Base-by-base conservation (phyloP, 2,329 filamentous ascomycete genomes). In the Claviceps humidiphila region DNA sequence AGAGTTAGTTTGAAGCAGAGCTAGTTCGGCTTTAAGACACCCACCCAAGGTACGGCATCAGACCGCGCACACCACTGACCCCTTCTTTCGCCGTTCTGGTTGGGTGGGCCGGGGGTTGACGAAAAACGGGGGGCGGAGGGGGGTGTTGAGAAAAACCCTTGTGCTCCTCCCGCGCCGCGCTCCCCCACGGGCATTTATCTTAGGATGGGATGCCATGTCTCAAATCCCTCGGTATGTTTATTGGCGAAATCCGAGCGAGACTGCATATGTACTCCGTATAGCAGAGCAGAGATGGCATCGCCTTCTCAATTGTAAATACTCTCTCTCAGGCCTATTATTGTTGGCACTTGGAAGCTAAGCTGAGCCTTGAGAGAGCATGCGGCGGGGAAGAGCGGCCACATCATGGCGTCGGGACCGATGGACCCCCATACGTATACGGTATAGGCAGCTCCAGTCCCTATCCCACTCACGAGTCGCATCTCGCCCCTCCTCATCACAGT, bases 1-100 rank as follows among this genome's bases (percentile, higher is more conserved):
- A 41, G n/a, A 43, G 24, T 52, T 52, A 47, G 43, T 47, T 34
- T 40, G 13, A 49, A 46, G 41, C 51, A 49, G 20, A 46, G 51
- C 51, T 50, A 50, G 51, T 48, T 50, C 40, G 50, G 50, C 26
- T 51, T 40, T 49, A 49, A 30, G 43, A 39, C 30, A 50, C 41
- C 39, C 44, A 52, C 41, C n/a, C 51, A 46, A 49, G 46, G 47
- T 37, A 43, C 45, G 6, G 26, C 17, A 38, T 26, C 42, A 47
- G 50, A 51, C 37, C 38, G 45, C 30, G 20, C 45, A 48, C 47
- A 40, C 48, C 9, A 24, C 48, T 11, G 48, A 37, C 48, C 39
- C 38, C 48, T 37, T 50, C 39, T 34, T 50, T 20, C 45, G 22
- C 45, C 45, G 6, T 30, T 45, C 43, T 20, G 43, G 24, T 16